Conservation (phyloP, 2,329 filamentous ascomycete genomes). For the Fusarium euwallaceae region DNA sequence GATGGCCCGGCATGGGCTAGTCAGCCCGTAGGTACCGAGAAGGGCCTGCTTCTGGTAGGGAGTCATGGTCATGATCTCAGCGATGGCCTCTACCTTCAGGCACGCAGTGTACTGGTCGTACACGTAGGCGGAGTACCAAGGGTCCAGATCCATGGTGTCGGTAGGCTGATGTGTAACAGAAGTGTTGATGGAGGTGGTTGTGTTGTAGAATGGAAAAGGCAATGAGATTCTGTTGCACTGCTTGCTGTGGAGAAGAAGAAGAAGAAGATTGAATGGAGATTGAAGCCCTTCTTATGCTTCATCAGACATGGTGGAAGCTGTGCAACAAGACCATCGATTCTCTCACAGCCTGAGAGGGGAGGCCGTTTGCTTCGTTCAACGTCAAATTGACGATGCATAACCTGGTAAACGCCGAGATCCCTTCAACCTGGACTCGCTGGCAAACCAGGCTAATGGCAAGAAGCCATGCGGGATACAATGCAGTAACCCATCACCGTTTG, state of each 20-base stretch:
- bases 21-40: conserved; percentile 26
- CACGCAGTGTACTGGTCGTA: conserved; percentile 21
- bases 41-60: conserved; percentile 24
- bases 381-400: conserved; percentile 18
- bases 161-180: not conserved
- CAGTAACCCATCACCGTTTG: conserved; percentile 27
- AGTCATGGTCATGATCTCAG: conserved; percentile 29
- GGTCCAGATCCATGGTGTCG: conserved; percentile 22
- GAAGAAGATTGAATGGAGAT: not conserved
- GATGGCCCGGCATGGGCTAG: conserved; percentile 19
- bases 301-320: not conserved
- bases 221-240: not conserved
- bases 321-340: not conserved
- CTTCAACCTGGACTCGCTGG: not conserved
- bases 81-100: conserved; percentile 26
- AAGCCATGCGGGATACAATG: conserved; percentile 13
- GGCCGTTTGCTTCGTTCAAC: conserved; percentile 21
- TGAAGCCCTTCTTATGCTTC: conserved; percentile 24
- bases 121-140: conserved; percentile 17
- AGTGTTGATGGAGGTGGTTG: not conserved
- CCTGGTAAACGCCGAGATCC: conserved; percentile 16
- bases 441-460: not conserved
- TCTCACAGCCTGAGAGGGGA: not conserved
- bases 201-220: not conserved
- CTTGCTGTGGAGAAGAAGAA: not conserved